Conservation (phyloP, 495 filamentous ascomycete species). For the Penicillium silybi region DNA sequence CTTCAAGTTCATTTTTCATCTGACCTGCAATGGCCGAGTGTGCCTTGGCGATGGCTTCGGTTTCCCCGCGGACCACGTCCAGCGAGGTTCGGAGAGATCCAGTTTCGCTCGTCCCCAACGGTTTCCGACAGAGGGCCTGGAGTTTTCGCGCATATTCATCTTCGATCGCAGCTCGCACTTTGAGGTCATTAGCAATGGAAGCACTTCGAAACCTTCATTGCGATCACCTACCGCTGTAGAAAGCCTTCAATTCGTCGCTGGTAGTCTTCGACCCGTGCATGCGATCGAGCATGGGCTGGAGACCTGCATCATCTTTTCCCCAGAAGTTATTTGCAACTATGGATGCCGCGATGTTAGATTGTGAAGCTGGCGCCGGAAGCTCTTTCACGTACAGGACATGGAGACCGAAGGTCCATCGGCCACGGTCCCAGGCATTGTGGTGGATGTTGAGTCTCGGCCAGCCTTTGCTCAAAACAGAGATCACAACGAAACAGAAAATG, state of each 20-base stretch:
- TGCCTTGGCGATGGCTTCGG: constrained; percentile 91
- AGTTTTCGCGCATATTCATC: constrained; percentile 97
- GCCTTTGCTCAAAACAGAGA: constrained; percentile 37
- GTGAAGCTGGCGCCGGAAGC: not conserved
- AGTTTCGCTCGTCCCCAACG: constrained; percentile 82
- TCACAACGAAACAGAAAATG: constrained; percentile 12
- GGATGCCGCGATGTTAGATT: constrained; percentile 11
- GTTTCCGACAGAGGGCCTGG: constrained; percentile 77
- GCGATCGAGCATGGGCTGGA: constrained; percentile 86
- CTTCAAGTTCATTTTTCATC: constrained; percentile 97
- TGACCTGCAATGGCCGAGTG: constrained; percentile 85
- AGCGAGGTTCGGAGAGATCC: constrained; percentile 81
- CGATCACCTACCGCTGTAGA: constrained; percentile 67
- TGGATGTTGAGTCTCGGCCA: constrained; percentile 37
- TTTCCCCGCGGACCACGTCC: constrained; percentile 81
- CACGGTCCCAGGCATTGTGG: constrained; percentile 58
- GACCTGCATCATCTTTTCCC: constrained; percentile 98
- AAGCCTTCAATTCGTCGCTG: constrained; percentile 87
- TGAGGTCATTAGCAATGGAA: not conserved
- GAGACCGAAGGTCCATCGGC: constrained; percentile 61
- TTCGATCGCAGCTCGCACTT: constrained; percentile 89
- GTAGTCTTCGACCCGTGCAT: constrained; percentile 96
- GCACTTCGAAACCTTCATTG: not conserved
- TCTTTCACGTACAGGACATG: constrained; percentile 52
- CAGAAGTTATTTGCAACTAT: constrained; percentile 98